phyloP scores from a whole-genome alignment of 768 basidiomycete species.

The Suillus paluster region DNA sequence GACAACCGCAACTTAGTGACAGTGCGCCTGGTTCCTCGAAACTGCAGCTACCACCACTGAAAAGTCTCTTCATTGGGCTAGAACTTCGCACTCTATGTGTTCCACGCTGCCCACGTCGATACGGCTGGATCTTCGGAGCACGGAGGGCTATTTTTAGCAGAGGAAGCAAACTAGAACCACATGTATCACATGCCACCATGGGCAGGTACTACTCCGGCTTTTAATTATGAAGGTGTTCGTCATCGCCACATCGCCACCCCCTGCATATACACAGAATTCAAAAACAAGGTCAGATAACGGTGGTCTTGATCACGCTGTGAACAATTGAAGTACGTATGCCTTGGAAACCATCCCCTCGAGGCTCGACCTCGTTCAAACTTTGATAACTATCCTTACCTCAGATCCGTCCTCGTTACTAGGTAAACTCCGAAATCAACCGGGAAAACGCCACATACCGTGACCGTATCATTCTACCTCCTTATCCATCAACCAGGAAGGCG shows the following conservation, averaged over 20 bases:
- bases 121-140: background rate
- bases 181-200: conserved; percentile 3
- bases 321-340: background rate
- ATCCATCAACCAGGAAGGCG: background rate
- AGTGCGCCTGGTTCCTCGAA: background rate
- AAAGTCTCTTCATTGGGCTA: background rate
- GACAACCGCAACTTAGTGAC: background rate
- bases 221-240: background rate
- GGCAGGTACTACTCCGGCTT: background rate
- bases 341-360: background rate
- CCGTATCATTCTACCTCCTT: background rate
- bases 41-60: background rate
- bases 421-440: background rate
- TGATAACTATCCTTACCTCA: background rate
- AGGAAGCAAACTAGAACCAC: background rate
- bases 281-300: too few species aligned
- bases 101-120: background rate
- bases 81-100: background rate
- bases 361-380: background rate
- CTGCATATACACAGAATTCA: background rate
- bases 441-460: background rate
- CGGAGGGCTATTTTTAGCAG: background rate
- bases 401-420: background rate
- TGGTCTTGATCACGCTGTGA: background rate
- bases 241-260: background rate